Conservation (phyloP, 306 rosid genomes). For the Crataegus laevigata region DNA sequence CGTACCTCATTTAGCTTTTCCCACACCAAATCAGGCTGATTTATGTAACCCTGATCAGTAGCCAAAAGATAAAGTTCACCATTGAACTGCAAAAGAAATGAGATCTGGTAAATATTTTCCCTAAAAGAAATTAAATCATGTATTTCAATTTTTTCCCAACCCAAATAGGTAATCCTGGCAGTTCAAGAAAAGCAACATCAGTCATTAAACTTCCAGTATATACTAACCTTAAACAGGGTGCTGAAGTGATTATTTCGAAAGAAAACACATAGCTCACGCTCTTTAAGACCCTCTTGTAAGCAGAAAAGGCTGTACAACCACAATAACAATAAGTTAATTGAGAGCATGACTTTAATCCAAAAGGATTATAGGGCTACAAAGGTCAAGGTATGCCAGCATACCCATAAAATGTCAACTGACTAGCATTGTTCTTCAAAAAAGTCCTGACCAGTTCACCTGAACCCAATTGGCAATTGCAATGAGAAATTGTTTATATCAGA, state of each 20-base stretch:
- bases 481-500: constrained; percentile 8
- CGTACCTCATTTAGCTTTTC: constrained; percentile 94
- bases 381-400: constrained; percentile 21
- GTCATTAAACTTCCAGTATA: constrained; percentile 14
- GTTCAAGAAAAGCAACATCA: constrained; percentile 12
- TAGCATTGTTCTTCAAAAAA: constrained; percentile 87
- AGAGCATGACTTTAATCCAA: constrained; percentile 6
- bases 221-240: constrained; percentile 96
- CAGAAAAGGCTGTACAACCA: constrained; percentile 71
- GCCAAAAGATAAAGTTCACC: constrained; percentile 91
- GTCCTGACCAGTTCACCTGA: constrained; percentile 76
- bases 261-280: constrained; percentile 89
- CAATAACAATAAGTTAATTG: constrained; percentile 10
- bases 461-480: constrained; percentile 21
- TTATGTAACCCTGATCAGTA: constrained; percentile 95
- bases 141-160: not conserved
- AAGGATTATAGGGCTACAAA: constrained; percentile 7
- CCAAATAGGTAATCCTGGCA: constrained; percentile 1
- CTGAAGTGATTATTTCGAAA: constrained; percentile 98
- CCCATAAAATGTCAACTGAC: constrained; percentile 90
- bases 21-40: constrained; percentile 98
- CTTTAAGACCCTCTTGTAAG: constrained; percentile 94
- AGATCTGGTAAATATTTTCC: constrained; percentile 9
- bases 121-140: not conserved
- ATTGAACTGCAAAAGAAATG: constrained; percentile 45